Evolutionary conservation across 2,329 filamentous ascomycete genomes (phyloP).

Genomic region (Geosmithia morbida): DNA sequence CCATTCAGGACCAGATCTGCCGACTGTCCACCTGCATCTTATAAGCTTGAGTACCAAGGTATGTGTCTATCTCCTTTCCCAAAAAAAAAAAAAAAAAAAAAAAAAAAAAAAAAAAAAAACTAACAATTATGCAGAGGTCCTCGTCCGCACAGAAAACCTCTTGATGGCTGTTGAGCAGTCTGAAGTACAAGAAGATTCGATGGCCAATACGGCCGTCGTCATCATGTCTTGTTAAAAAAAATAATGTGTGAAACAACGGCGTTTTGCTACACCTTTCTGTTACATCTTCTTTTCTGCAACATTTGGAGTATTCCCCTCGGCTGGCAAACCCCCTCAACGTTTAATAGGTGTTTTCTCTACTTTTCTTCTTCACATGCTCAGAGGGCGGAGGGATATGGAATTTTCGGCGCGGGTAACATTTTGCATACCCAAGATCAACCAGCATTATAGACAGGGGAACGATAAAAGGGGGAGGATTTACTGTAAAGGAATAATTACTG

Average conservation of each 20-base stretch:
- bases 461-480: too few relatives aligned
- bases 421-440: too few relatives aligned
- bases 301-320: background rate
- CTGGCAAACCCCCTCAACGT: too few relatives aligned
- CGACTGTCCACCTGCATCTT: slow-evolving; percentile 54
- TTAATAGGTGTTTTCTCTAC: too few relatives aligned
- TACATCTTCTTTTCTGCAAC: background rate
- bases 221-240: slow-evolving; percentile 30
- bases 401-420: too few relatives aligned
- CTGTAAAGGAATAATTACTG: too few relatives aligned
- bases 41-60: slow-evolving; percentile 62
- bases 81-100: background rate
- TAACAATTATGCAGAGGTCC: slow-evolving; percentile 37
- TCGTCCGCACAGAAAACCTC: slow-evolving; percentile 49
- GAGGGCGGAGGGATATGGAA: too few relatives aligned
- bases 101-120: background rate
- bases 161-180: slow-evolving; percentile 53
- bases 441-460: too few relatives aligned
- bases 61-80: slow-evolving; percentile 9
- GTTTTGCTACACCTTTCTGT: background rate
- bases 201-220: slow-evolving; percentile 52
- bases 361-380: too few relatives aligned
- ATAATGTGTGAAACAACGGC: too few relatives aligned
- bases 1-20: slow-evolving; percentile 42
- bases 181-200: slow-evolving; percentile 40